Evolutionary conservation across 192 early-diverging fungal species (phyloP), one percentile per base, ranked within the genome.

Genomic region (Coemansia sp.): DNA sequence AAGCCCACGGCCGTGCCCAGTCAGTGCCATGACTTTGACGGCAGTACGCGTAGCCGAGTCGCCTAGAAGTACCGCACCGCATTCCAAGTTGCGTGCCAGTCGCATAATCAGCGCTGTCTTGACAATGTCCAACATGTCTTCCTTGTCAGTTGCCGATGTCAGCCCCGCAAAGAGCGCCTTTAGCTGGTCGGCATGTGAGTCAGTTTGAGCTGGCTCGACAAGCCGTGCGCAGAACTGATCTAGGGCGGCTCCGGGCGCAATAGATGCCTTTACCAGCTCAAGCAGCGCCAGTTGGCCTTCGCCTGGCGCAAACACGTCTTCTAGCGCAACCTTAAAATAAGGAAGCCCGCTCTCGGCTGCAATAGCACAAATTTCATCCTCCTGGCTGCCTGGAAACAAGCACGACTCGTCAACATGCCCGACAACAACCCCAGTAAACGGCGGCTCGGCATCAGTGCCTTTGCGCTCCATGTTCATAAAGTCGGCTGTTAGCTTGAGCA

Each of bases 1-100:
- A 60, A 87, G 90, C n/a, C 95, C 95, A 31, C 91, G 88, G 10
- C 95, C 95, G 56, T 89, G 87, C 40, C 90, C 88, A 25, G 90
- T 93, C 38, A 86, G 60, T 6, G 91, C 72, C 38, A 98, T 85
- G 21, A 88, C 85, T 56, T 85, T 86, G 38, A 89, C 85, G 0
- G 93, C 92, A 24, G 93, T 74, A 25, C 90, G 84, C 3, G 93
- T 93, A 7, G 86, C 85, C 31, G 88, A 90, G 67, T 93, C 90
- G 9, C 89, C 95, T 53, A 93, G 67, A 17, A 92, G 70, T 6
- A 96, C 73, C 26, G 66, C 58, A 15, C 42, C 69, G 61, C 74
- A 88, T 68, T 63, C 80, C 61, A 81, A 69, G 42, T 60, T 64
- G 24, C 73, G 74, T 3, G 90, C 89, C 7, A 82, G 63, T 18